Conservation (phyloP, 2,329 filamentous ascomycete genomes). For the Claviceps spartinae region DNA sequence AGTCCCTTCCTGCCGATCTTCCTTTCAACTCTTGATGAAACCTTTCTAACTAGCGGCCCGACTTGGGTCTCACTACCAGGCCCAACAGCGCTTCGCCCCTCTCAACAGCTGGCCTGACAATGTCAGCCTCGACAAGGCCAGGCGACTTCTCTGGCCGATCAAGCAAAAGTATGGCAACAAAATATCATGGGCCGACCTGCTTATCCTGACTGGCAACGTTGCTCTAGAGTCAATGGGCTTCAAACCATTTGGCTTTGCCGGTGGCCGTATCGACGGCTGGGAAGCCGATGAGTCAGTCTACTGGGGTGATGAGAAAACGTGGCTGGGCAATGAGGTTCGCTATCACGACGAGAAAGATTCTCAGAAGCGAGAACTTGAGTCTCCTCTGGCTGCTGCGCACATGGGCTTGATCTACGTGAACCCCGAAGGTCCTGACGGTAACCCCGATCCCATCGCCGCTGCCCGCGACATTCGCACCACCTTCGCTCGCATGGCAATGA, state of each 20-base stretch:
- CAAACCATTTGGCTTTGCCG: conserved; percentile 60
- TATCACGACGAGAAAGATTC: conserved; percentile 41
- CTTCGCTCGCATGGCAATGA: conserved; percentile 71
- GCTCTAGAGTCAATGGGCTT: conserved; percentile 66
- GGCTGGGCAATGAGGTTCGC: conserved; percentile 61
- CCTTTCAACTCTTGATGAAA: too few species aligned
- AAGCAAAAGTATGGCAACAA: conserved; percentile 78
- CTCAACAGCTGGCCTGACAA: conserved; percentile 76
- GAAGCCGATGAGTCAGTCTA: conserved; percentile 64
- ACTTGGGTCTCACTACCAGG: conserved; percentile 17
- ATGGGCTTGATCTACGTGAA: conserved; percentile 77
- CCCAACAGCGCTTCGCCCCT: conserved; percentile 67
- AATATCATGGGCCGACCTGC: conserved; percentile 67
- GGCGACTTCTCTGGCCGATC: conserved; percentile 65
- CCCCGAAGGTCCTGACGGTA: conserved; percentile 62
- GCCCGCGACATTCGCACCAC: conserved; percentile 61
- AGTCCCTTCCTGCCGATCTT: not conserved
- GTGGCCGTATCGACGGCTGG: conserved; percentile 58
- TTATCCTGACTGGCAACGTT: conserved; percentile 61
- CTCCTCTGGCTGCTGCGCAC: conserved; percentile 48
- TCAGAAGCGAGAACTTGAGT: conserved; percentile 51
- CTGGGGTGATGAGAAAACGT: conserved; percentile 65
- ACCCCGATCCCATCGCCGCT: conserved; percentile 54
- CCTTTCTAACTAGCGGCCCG: not conserved
- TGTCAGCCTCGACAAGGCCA: conserved; percentile 65